phyloP scores from a whole-genome alignment of 441 rosid species.

The Euphorbia corollata region DNA sequence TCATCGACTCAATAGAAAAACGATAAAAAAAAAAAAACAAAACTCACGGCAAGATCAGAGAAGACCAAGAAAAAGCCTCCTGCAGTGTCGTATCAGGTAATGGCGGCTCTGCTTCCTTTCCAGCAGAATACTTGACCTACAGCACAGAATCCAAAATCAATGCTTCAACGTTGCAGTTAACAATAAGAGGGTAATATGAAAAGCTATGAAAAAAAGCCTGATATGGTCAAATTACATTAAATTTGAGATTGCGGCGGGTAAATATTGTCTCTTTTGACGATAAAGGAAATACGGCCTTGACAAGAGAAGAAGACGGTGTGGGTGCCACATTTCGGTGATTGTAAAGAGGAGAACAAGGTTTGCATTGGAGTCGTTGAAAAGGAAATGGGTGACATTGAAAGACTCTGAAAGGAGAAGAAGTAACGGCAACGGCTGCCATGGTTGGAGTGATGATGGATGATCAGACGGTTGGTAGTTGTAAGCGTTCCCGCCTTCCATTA shows the following conservation, averaged over 20 bases:
- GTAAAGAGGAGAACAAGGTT: conserved; percentile 1
- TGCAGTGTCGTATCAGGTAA: conserved; percentile 34
- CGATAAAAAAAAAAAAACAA: not conserved
- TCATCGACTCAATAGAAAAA: not conserved
- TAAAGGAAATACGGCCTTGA: conserved; percentile 14
- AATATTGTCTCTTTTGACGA: conserved; percentile 21
- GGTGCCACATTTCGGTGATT: conserved; percentile 17
- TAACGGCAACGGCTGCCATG: conserved; percentile 44
- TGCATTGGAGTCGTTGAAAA: conserved; percentile 24
- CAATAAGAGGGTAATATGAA: not conserved
- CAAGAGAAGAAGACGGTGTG: conserved; percentile 12
- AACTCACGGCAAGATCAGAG: conserved; percentile 81
- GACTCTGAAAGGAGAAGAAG: conserved; percentile 21
- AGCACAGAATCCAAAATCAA: conserved; percentile 6
- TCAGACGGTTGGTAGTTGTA: conserved; percentile 1
- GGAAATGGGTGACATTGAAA: conserved; percentile 20
- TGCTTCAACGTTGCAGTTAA: not conserved
- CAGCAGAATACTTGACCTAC: conserved; percentile 47
- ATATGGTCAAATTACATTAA: conserved; percentile 25
- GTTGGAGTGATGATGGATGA: conserved; percentile 1
- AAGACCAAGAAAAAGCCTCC: conserved; percentile 77
- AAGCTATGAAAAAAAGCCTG: not conserved
- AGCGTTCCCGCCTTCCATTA: conserved; percentile 23
- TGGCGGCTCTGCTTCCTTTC: conserved; percentile 43
- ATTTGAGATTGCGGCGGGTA: conserved; percentile 24